Percentiles rank a stretch among this genome's conserved stretches.
These are phyloP conservation scores for Paragyromitra xinjiangensis DNA, from an alignment of 495 filamentous ascomycete species.

Conservation along the genomic window DNA sequence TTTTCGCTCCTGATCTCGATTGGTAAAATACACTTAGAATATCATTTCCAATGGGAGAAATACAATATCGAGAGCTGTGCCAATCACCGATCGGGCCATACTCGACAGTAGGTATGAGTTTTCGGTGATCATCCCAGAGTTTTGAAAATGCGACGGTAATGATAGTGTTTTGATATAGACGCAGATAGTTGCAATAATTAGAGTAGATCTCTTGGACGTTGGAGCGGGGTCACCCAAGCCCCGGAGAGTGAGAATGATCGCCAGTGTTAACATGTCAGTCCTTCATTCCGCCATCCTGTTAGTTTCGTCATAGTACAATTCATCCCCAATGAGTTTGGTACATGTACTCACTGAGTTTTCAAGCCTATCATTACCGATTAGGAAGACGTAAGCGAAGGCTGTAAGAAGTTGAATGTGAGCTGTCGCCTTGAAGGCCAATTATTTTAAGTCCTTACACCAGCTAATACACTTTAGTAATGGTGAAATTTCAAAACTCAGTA, in stretches of 20 bases:
- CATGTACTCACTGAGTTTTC: not conserved
- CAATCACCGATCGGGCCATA: conserved; percentile 15
- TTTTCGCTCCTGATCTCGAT: conserved; percentile 8
- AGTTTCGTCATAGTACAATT: not conserved
- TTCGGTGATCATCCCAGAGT: not conserved
- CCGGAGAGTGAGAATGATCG: not conserved
- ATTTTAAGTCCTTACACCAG: not conserved
- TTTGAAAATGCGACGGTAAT: conserved; percentile 1
- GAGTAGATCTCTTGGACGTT: not conserved
- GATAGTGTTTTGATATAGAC: conserved; percentile 10
- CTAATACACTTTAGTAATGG: not conserved
- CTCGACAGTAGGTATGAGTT: not conserved
- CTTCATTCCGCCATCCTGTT: conserved; percentile 1
- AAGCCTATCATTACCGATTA: not conserved
- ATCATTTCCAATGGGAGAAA: not conserved
- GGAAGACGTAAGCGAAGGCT: not conserved
- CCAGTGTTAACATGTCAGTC: conserved; percentile 1
- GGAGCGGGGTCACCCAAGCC: not conserved
- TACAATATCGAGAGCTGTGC: not conserved
- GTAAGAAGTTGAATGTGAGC: conserved; percentile 7
- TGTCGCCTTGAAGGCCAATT: conserved; percentile 3
- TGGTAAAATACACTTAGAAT: not conserved
- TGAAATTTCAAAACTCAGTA: not conserved
- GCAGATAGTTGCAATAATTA: not conserved
- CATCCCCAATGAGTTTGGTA: not conserved